Conservation (phyloP, 345 rosid species). For the Salix koriyanagi region DNA sequence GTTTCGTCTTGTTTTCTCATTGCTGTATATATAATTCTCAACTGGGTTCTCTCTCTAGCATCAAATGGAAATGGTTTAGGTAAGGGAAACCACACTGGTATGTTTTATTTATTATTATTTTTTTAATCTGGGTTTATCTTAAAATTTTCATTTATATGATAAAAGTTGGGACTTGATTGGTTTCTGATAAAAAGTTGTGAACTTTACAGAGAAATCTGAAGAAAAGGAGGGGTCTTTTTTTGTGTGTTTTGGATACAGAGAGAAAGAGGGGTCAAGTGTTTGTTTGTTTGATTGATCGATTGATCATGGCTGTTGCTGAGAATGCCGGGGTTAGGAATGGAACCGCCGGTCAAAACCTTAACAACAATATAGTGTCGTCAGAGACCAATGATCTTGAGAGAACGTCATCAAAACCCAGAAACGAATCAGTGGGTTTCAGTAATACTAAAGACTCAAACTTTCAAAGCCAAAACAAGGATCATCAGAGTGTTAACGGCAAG, state of each 20-base stretch:
- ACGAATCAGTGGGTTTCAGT: constrained; percentile 29
- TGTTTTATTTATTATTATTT: neutral
- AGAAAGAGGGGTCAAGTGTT: neutral
- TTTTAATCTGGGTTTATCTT: constrained; percentile 2
- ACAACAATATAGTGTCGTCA: constrained; percentile 46
- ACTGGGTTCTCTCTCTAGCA: constrained; percentile 20
- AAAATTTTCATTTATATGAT: constrained; percentile 3
- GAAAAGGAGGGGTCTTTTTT: constrained; percentile 16
- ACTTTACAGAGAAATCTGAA: constrained; percentile 29
- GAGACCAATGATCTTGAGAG: constrained; percentile 46
- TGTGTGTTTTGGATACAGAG: neutral
- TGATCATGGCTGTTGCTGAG: constrained; percentile 94
- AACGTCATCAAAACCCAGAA: constrained; percentile 38
- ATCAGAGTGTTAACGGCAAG: constrained; percentile 28
- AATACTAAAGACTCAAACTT: constrained; percentile 14
- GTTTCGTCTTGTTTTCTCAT: neutral
- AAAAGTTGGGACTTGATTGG: constrained; percentile 5
- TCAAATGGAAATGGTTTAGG: constrained; percentile 44
- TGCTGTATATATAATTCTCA: constrained; percentile 2
- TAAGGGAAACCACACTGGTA: constrained; percentile 30
- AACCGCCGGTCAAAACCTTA: constrained; percentile 62
- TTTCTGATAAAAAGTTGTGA: neutral
- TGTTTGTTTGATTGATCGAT: neutral
- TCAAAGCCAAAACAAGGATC: constrained; percentile 31
- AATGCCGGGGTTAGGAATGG: constrained; percentile 75